Base-by-base conservation (phyloP, 371 early-diverging fungal species). In the Rhizopus delemar region DNA sequence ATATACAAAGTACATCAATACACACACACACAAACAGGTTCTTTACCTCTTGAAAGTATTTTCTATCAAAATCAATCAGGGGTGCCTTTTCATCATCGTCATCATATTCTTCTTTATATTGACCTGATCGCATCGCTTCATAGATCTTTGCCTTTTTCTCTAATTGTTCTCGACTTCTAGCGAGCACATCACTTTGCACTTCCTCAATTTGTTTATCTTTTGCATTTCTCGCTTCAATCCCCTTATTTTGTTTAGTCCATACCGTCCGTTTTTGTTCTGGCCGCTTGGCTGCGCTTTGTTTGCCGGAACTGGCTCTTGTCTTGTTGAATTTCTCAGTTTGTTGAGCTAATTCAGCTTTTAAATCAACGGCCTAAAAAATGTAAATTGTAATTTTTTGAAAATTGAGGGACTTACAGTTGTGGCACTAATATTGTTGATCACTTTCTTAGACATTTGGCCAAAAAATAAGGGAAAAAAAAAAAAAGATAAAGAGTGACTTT, bases 111-210 rank as follows among this genome's bases (percentile, higher is more conserved):
- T 63, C 28, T 63, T 61, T 57, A 57, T 63, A 56, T 65, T 61
- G 48, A 64, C 74, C 67, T 65, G 73, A 59, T 60, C 71, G 54
- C 76, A 77, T 68, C 41, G 65, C 69, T 50, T 88, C 88, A 55
- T 90, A 90, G 32, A 87, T 62, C 55, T 73, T 74, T 12, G 88
- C 82, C 54, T 90, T 90, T 3, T 85, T 78, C 60, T 87, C 82
- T 49, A 90, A 62, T 1, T 87, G 85, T 16, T 79, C 79, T 69
- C 77, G 77, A 39, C 85, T 78, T 22, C 73, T 64, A 9, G 69
- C 73, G 11, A 84, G 49, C 2, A 74, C 61, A 31, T 68, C 65
- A 12, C 39, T 60, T 16, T 75, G 66, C 5, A 75, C 75, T 12
- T 69, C 65, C 46, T 75, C 74, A 4, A 77, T 22, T 51, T 31